Percentiles rank a stretch among this genome's conserved stretches.
These are phyloP conservation scores for Pseudocercospora musae DNA, from an alignment of 2,329 filamentous ascomycete species.

Conservation along the genomic window DNA sequence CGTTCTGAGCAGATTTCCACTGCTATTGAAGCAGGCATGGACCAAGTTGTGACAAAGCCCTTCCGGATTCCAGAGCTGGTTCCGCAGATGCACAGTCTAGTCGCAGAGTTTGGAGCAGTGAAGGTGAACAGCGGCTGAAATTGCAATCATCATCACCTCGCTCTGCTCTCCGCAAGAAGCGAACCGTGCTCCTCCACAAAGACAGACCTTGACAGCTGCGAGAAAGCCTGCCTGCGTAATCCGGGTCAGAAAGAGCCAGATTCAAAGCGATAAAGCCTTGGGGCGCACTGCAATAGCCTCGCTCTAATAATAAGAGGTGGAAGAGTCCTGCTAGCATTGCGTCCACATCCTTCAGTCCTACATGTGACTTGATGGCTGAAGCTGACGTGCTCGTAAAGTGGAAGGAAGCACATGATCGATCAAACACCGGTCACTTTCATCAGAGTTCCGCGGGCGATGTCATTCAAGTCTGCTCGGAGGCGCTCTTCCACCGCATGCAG, in stretches of 20 bases:
- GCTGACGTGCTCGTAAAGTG: constrained; percentile 35
- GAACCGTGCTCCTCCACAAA: constrained; percentile 13
- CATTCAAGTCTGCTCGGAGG: constrained; percentile 30
- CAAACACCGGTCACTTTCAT: constrained; percentile 39
- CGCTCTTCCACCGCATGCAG: constrained; percentile 36
- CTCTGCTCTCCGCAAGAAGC: not conserved
- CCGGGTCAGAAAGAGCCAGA: constrained; percentile 34
- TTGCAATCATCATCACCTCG: not conserved
- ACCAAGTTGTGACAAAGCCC: constrained; percentile 37
- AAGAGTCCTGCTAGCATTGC: constrained; percentile 35
- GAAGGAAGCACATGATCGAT: constrained; percentile 38
- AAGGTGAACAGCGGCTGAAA: not conserved
- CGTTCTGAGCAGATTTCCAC: constrained; percentile 33
- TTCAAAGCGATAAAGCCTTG: constrained; percentile 38
- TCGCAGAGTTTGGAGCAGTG: constrained; percentile 20
- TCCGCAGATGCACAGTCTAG: constrained; percentile 33
- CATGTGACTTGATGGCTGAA: constrained; percentile 25
- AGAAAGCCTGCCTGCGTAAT: constrained; percentile 36
- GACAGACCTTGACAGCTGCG: constrained; percentile 10
- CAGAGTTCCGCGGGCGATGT: constrained; percentile 33
- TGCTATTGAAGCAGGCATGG: constrained; percentile 35
- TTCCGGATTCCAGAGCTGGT: constrained; percentile 36
- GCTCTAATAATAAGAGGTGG: constrained; percentile 39
- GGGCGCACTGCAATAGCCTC: constrained; percentile 38
- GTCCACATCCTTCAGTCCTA: constrained; percentile 27